A percentile compares a stretch with the other conserved stretches of the same genome.
Conservation (phyloP, 2,329 filamentous ascomycete genomes). For the Xylariaceae sp. region DNA sequence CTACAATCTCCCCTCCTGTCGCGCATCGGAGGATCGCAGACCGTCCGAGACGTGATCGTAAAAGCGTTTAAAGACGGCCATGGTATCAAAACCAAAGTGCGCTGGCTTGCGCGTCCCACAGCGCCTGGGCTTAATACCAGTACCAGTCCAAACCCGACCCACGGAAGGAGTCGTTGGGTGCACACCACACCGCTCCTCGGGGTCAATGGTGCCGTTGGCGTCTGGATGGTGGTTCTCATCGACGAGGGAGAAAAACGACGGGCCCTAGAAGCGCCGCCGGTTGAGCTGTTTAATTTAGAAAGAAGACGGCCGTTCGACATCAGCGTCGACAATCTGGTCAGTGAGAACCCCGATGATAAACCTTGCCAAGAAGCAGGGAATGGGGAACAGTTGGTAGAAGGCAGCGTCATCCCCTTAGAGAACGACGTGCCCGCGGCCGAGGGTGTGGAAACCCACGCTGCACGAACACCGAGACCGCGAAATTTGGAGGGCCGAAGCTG, state of each 20-base stretch:
- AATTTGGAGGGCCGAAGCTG: neutral
- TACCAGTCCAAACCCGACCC: slow-evolving; percentile 34
- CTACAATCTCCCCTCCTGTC: slow-evolving; percentile 57
- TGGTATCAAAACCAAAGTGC: slow-evolving; percentile 70
- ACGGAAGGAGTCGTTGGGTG: slow-evolving; percentile 67
- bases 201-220: slow-evolving; percentile 62
- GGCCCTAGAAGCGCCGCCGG: slow-evolving; percentile 8
- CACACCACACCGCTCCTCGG: slow-evolving; percentile 71
- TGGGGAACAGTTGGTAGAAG: neutral
- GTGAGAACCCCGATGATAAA: slow-evolving; percentile 2
- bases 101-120: slow-evolving; percentile 51
- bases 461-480: neutral
- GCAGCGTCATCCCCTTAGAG: neutral
- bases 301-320: slow-evolving; percentile 14
- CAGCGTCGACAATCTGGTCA: neutral
- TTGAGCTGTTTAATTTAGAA: slow-evolving; percentile 10
- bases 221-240: slow-evolving; percentile 74
- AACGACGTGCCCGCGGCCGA: slow-evolving; percentile 4
- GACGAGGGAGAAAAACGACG: slow-evolving; percentile 51
- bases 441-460: neutral
- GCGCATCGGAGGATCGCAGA: slow-evolving; percentile 47
- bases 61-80: slow-evolving; percentile 63
- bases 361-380: neutral
- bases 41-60: slow-evolving; percentile 46
- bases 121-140: neutral